These are phyloP conservation scores for Rhazya stricta DNA, from an alignment of 257 asterid species.

Conservation along the genomic window DNA sequence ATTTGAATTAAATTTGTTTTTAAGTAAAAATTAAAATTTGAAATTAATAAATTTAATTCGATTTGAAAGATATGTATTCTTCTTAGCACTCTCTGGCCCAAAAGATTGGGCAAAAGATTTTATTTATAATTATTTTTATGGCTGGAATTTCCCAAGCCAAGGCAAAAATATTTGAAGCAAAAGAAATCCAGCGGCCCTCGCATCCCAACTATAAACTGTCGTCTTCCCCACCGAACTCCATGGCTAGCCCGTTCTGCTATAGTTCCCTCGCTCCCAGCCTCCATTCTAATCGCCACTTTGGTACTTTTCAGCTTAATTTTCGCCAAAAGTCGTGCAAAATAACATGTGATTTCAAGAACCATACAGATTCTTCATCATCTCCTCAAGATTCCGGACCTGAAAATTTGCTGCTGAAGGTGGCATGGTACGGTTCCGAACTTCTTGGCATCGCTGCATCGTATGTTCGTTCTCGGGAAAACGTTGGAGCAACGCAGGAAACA, in stretches of 20 bases:
- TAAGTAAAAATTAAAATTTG: too few species aligned
- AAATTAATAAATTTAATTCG: too few species aligned
- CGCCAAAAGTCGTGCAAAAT: constrained; percentile 16
- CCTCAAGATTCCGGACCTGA: constrained; percentile 41
- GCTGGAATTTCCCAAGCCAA: constrained; percentile 17
- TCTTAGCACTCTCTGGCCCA: too few species aligned
- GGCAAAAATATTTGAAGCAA: constrained; percentile 15
- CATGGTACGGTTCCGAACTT: constrained; percentile 86
- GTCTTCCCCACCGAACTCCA: constrained; percentile 12
- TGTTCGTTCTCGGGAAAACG: constrained; percentile 48
- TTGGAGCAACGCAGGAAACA: constrained; percentile 24
- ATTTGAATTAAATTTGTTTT: too few species aligned
- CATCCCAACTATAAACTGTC: background rate
- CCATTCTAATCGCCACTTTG: constrained; percentile 14
- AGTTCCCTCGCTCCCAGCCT: constrained; percentile 25
- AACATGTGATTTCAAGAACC: constrained; percentile 37
- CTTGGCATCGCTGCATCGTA: constrained; percentile 87
- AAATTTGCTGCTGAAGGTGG: constrained; percentile 60
- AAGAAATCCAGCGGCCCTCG: background rate
- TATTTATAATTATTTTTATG: too few species aligned
- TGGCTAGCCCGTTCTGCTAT: constrained; percentile 44
- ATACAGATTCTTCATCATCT: constrained; percentile 23
- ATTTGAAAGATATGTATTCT: too few species aligned
- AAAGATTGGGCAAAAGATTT: too few species aligned
- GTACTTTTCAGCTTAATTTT: constrained; percentile 13